Base-by-base conservation (phyloP, 306 rosid species). In the Malus orientalis region DNA sequence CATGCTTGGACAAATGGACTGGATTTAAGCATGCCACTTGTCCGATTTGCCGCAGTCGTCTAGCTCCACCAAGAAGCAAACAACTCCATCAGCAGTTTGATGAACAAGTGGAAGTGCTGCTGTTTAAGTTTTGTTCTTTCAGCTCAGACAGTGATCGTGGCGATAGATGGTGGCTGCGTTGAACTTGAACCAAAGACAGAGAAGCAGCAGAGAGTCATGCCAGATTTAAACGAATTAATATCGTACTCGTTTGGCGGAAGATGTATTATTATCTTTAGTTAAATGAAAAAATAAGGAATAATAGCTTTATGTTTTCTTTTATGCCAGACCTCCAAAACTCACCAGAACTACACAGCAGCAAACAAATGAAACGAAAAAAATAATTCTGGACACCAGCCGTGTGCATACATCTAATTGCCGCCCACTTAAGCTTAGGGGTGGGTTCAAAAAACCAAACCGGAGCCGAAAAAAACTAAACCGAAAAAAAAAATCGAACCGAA, bases 101-200 rank as follows among this genome's bases (percentile, higher is more conserved):
- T 27, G 55, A 18, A 51, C 36, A 27, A 61, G 18, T 7, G 67
- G 44, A 84, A 54, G 75, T 85, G 36, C 18, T 89, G 12, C 25
- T 33, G 1, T 76, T 84, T 8, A n/a, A 74, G 65, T 84, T 83
- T 44, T 78, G 69, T 40, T 74, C 78, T 22, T 51, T 44, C 19
- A 49, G 29, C 8, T 60, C 36, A 4, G 67, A 40, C 4, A 64
- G 15, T 2, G 25, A 44, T 32, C 58, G 63, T 4, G 49, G 70
- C 15, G 87, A 81, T 0, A 74, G 32, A 20, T 87, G 89, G 91
- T 87, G 88, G 89, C 59, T 87, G 55, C 85, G 89, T 25, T 89
- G 66, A 80, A 67, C 51, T 25, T 89, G 66, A 80, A 67, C 51
- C 25, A 23, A 22, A 67, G 33, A 38, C 15, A 33, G 33, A 58